These are phyloP conservation scores for Colletotrichum incanum DNA, from an alignment of 2,329 filamentous ascomycete species.

Conservation along the genomic window DNA sequence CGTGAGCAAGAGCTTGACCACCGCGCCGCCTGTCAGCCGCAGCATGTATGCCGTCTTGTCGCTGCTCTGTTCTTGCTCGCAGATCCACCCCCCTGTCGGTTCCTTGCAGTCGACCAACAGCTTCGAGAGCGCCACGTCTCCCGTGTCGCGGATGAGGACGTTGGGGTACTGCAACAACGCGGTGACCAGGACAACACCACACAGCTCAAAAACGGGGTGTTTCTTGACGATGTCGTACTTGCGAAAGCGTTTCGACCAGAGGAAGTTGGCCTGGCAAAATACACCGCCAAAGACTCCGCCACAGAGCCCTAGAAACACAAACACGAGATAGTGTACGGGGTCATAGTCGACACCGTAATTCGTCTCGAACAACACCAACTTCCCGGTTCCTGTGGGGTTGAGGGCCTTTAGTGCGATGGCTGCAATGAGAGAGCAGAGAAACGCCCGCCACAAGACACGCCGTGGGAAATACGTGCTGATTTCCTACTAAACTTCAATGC, in stretches of 20 bases:
- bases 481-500: slow-evolving; percentile 55
- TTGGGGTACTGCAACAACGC: slow-evolving; percentile 71
- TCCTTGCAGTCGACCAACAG: slow-evolving; percentile 69
- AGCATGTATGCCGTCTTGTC: slow-evolving; percentile 61
- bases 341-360: slow-evolving; percentile 71
- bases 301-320: slow-evolving; percentile 68
- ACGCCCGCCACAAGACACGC: slow-evolving; percentile 70
- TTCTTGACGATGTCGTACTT: slow-evolving; percentile 66
- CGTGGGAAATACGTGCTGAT: slow-evolving; percentile 73
- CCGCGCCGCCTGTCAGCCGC: slow-evolving; percentile 67
- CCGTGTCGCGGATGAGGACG: slow-evolving; percentile 67
- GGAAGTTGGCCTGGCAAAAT: slow-evolving; percentile 72
- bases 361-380: slow-evolving; percentile 73
- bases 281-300: slow-evolving; percentile 73
- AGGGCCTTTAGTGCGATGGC: slow-evolving; percentile 70
- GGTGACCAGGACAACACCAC: slow-evolving; percentile 67
- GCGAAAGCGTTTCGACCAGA: slow-evolving; percentile 70
- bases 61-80: slow-evolving; percentile 60
- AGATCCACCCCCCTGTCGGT: slow-evolving; percentile 61
- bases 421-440: slow-evolving; percentile 70
- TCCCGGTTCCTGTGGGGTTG: slow-evolving; percentile 74
- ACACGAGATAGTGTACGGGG: slow-evolving; percentile 70
- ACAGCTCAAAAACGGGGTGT: slow-evolving; percentile 70
- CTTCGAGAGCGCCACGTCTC: slow-evolving; percentile 70
- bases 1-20: slow-evolving; percentile 69